These are phyloP conservation scores for Penicillium daleae DNA, from an alignment of 495 filamentous ascomycete species.

Conservation along the genomic window DNA sequence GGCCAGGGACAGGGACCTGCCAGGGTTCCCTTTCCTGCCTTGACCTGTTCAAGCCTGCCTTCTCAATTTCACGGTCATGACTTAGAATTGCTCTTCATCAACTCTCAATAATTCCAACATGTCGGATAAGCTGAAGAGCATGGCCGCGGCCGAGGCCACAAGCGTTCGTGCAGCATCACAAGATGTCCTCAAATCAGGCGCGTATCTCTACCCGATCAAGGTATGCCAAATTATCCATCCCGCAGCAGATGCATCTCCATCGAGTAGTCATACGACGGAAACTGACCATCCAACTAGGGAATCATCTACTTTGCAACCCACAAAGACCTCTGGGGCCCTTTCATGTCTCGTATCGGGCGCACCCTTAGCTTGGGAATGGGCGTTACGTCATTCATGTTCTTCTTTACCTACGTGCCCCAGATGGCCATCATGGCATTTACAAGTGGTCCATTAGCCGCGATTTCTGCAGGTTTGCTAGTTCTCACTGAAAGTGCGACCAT, in stretches of 20 bases:
- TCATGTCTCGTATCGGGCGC: slow-evolving; percentile 68
- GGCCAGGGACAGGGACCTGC: not conserved
- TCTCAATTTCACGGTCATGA: too few relatives aligned
- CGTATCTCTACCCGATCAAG: slow-evolving; percentile 87
- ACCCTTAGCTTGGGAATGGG: slow-evolving; percentile 71
- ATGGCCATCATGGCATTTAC: slow-evolving; percentile 75
- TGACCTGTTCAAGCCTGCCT: too few relatives aligned
- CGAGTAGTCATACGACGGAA: not conserved
- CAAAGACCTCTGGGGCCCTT: slow-evolving; percentile 60
- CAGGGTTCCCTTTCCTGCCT: not conserved
- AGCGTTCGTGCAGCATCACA: slow-evolving; percentile 50
- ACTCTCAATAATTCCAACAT: slow-evolving; percentile 21
- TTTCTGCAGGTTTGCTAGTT: slow-evolving; percentile 76
- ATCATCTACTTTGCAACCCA: slow-evolving; percentile 72
- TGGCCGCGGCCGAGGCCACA: slow-evolving; percentile 45
- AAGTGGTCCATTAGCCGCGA: slow-evolving; percentile 76
- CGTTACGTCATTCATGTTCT: slow-evolving; percentile 78
- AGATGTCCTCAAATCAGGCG: slow-evolving; percentile 69
- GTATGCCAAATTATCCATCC: slow-evolving; percentile 45
- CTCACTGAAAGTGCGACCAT: slow-evolving; percentile 82
- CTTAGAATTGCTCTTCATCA: not conserved
- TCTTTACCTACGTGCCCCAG: slow-evolving; percentile 90
- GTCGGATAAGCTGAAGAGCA: slow-evolving; percentile 47
- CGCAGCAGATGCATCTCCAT: slow-evolving; percentile 16
- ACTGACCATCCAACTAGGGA: slow-evolving; percentile 49